Evolutionary conservation across 805 yeast genomes (phyloP).

Genomic region (Candida andamanensis): DNA sequence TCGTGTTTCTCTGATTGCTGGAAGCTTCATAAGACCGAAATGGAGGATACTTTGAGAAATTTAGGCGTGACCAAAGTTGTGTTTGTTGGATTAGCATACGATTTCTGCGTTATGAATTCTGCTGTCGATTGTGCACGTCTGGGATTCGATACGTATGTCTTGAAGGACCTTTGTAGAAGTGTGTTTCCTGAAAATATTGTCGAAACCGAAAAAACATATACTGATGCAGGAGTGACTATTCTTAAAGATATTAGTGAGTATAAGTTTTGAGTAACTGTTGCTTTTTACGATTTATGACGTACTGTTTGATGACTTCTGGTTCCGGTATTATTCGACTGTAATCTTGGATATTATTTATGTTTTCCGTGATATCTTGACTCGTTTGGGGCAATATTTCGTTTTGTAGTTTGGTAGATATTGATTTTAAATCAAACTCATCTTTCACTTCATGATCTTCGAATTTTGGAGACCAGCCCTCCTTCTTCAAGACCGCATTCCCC

Average conservation of each 20-base stretch:
- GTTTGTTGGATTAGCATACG: conserved; percentile 81
- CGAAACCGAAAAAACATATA: conserved; percentile 31
- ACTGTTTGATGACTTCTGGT: conserved; percentile 36
- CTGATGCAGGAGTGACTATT: conserved; percentile 28
- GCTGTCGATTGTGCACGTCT: conserved; percentile 58
- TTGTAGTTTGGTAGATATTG: no score
- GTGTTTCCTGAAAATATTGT: conserved; percentile 43
- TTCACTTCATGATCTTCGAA: no score
- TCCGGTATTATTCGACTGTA: conserved; percentile 19
- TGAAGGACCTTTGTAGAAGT: conserved; percentile 51
- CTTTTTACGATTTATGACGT: conserved; percentile 44
- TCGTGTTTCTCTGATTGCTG: conserved; percentile 83
- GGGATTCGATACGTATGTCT: conserved; percentile 63
- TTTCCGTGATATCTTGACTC: conserved; percentile 2
- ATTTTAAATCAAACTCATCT: no score
- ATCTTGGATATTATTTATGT: conserved; percentile 2
- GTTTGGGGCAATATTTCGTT: no score
- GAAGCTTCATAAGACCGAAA: conserved; percentile 65
- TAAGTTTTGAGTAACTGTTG: conserved; percentile 29
- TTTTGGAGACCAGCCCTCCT: no score
- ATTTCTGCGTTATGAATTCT: conserved; percentile 77
- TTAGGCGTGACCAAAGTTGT: conserved; percentile 54
- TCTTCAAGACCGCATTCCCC: no score
- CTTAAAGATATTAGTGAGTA: conserved; percentile 11
- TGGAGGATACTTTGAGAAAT: conserved; percentile 43